Evolutionary conservation across 805 yeast species (phyloP).

Genomic region (Scheffersomyces lignosus): DNA sequence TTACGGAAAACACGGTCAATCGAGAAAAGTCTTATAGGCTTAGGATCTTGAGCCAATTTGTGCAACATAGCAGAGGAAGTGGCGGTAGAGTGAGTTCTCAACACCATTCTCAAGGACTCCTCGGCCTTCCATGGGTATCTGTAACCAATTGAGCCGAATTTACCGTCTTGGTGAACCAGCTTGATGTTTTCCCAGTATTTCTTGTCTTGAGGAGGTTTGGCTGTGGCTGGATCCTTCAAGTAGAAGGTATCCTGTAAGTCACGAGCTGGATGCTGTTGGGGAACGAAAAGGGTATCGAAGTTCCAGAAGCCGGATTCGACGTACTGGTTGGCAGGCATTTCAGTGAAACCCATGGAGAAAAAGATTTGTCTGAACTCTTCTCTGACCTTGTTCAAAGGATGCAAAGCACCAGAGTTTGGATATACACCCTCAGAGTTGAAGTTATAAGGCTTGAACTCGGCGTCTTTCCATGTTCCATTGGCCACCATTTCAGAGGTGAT

Average conservation of each 20-base stretch:
- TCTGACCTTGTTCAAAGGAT: conserved; percentile 93
- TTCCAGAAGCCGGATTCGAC: conserved; percentile 99
- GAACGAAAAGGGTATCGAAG: conserved; percentile 93
- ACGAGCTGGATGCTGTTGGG: conserved; percentile 99
- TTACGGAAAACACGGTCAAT: conserved; percentile 99
- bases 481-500: conserved; percentile 90
- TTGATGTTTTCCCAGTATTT: conserved; percentile 75
- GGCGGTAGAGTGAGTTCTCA: conserved; percentile 98
- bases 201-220: conserved; percentile 80
- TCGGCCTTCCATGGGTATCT: conserved; percentile 95
- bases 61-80: conserved; percentile 87
- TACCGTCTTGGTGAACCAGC: conserved; percentile 85
- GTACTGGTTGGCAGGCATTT: conserved; percentile 98
- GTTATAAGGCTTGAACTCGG: conserved; percentile 91
- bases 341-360: conserved; percentile 97
- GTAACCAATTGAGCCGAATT: conserved; percentile 94
- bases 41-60: conserved; percentile 81
- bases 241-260: conserved; percentile 98
- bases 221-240: conserved; percentile 85
- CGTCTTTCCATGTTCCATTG: conserved; percentile 77
- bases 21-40: conserved; percentile 88
- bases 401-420: conserved; percentile 90
- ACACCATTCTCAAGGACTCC: conserved; percentile 86
- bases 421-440: conserved; percentile 91
- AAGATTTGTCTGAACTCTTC: conserved; percentile 98